Base-by-base conservation (phyloP, 1,139 yeast genomes). In the Candida tropicalis region DNA sequence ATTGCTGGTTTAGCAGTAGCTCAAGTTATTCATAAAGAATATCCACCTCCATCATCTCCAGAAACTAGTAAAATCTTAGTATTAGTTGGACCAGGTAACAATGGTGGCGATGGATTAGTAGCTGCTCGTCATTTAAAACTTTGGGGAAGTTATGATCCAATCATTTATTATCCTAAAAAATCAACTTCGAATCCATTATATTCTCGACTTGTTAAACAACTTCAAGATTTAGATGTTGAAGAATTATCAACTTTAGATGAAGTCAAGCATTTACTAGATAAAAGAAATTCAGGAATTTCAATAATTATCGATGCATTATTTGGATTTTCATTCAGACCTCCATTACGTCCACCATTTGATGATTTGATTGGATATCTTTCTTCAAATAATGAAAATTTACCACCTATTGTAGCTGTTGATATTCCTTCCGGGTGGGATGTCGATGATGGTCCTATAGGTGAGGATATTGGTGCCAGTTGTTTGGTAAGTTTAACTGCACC, bases 341-440 rank as follows among this genome's bases (percentile, higher is more conserved):
- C 97, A 0, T 73, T 93, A 40, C 70, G 98, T 43, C 79, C 78
- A 27, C 97, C 97, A 0, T 93, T 88, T 60, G 80, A 77, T 31
- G 70, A 70, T 0, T 76, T 86, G 24, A 72, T 93, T 42, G 55
- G 61, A 3, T 65, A 68, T 31, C 66, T 91, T 55, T 49, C 68
- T 5, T 43, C 45, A 1, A 61, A 73, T 20, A 54, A 65, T 3
- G 42, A 53, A 4, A 53, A 62, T 8, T 60, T 71, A 8, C 65
- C 75, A 3, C 90, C 89, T 0, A 77, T 91, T 3, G 79, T 88
- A 0, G 81, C 96, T 0, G 87, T 93, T 1, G 99, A 93, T 59
- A 82, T 91, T 33, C 99, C 99, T 0, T 86, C 96, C 0, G 96
- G 97, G 0, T 93, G 99, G 99, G 95, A 90, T 59, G 98, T 93